Conservation (phyloP, 1,284 basidiomycete genomes). For the Anthracocystis setariae region DNA sequence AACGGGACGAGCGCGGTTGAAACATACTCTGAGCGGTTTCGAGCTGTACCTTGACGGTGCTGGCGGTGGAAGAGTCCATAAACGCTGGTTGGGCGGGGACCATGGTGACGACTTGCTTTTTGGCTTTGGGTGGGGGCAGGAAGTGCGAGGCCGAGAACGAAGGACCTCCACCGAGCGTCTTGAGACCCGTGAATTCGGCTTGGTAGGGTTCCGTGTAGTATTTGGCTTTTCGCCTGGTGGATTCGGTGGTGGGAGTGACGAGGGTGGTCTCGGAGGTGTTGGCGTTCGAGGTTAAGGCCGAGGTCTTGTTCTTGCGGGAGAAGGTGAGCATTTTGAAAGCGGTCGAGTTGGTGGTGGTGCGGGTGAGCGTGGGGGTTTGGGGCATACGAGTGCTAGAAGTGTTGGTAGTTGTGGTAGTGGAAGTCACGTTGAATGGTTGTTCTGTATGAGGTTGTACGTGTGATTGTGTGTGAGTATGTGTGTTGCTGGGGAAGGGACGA, state of each 20-base stretch:
- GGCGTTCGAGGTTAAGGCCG: conserved; percentile 15
- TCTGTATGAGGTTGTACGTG: background rate
- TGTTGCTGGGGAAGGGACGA: background rate
- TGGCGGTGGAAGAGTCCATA: conserved; percentile 2
- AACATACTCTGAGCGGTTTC: conserved; percentile 32
- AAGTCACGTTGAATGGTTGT: background rate
- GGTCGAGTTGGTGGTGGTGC: conserved; percentile 3
- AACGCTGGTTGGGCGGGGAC: conserved; percentile 28
- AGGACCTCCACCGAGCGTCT: conserved; percentile 23
- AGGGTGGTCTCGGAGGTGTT: conserved; percentile 40
- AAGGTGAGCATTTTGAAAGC: conserved; percentile 32
- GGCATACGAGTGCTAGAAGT: conserved; percentile 7
- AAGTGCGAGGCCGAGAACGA: conserved; percentile 10
- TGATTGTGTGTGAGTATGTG: conserved; percentile 3
- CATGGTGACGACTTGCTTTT: conserved; percentile 17
- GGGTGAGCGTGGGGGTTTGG: conserved; percentile 3
- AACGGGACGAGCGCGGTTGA: background rate
- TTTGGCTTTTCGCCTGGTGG: conserved; percentile 18
- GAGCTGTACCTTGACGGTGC: conserved; percentile 8
- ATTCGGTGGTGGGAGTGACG: conserved; percentile 4
- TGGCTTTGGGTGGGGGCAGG: conserved; percentile 9
- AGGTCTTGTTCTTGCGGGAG: conserved; percentile 37
- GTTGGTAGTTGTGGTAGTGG: conserved; percentile 1
- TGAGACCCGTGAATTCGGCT: conserved; percentile 29
- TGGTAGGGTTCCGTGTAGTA: conserved; percentile 16